Base-by-base conservation (phyloP, 768 basidiomycete species). In the Galerina sulciceps region DNA sequence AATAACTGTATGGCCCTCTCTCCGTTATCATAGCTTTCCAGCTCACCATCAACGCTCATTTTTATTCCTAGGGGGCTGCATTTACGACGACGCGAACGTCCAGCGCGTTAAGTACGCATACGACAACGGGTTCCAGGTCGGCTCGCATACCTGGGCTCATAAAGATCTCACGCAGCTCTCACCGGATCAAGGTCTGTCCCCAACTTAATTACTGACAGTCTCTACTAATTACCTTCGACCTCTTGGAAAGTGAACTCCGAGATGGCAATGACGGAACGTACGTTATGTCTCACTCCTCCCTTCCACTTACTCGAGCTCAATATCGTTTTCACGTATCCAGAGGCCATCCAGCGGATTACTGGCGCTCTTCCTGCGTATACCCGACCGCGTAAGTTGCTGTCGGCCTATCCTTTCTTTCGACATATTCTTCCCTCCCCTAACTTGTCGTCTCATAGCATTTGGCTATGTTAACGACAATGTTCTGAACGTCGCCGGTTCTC, bases 101-200 rank as follows among this genome's bases (percentile, higher is more conserved):
- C 51, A 69, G 38, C 67, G 71, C n/a, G 67, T 74, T 53, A 67
- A 69, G 54, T 74, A 69, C 31, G 72, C 64, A 6, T 71, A 68
- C 22, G 61, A 67, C 41, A 59, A 70, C 26, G 73, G 75, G 3
- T 71, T 73, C 53, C 75, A 76, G 53, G 62, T 77, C 6, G 73
- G 66, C 2, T 72, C 71, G n/a, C 75, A 76, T 43, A 73, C 73
- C 0, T 76, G 76, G 73, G 60, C 64, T 11, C 76, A 76, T 59
- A 64, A 66, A 42, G 66, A 75, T 35, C 63, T 79, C 10, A 69
- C 68, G 8, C 67, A 60, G 1, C 65, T 75, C n/a, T 65, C 63
- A 13, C 58, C 61, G 55, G 69, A 71, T 43, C 60, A 70, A 59
- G 62, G 74, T 74, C 55, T 8, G 68, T 59, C 22, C 2, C 26